Percentiles rank a stretch among this genome's conserved stretches.
These are phyloP conservation scores for Leccinum subspadiceum DNA, from an alignment of 1,284 basidiomycete species.

Conservation along the genomic window DNA sequence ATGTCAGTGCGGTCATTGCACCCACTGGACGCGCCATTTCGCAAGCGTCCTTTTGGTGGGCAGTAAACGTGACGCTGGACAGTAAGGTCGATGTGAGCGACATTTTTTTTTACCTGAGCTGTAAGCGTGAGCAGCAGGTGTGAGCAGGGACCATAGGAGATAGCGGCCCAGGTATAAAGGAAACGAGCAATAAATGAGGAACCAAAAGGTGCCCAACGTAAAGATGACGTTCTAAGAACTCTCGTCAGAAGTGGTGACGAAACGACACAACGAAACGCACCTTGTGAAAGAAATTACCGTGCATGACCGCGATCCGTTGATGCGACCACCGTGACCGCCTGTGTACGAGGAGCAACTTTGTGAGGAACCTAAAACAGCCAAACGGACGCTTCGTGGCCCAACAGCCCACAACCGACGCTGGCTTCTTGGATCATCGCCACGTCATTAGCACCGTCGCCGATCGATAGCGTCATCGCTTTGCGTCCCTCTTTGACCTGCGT, in stretches of 20 bases:
- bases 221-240: constrained; percentile 75
- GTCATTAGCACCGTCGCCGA: constrained; percentile 96
- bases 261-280: constrained; percentile 35
- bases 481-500: constrained; percentile 88
- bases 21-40: too few species aligned
- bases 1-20: too few species aligned
- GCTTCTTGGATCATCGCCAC: constrained; percentile 99
- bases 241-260: not conserved
- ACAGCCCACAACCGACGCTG: constrained; percentile 92
- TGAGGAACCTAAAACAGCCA: constrained; percentile 94
- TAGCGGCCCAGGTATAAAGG: too few species aligned
- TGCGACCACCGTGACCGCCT: constrained; percentile 86
- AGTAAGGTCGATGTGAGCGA: too few species aligned
- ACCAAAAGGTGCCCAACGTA: constrained; percentile 95
- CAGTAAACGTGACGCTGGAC: too few species aligned
- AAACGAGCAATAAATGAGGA: constrained; percentile 82
- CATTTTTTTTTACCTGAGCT: too few species aligned
- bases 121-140: too few species aligned
- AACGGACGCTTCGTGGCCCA: constrained; percentile 97
- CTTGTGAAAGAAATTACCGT: constrained; percentile 98
- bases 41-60: too few species aligned
- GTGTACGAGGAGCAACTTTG: constrained; percentile 90
- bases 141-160: too few species aligned
- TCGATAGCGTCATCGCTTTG: constrained; percentile 94
- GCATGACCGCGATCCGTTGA: constrained; percentile 95